A percentile compares a stretch with the other conserved stretches of the same genome.
Evolutionary conservation across 768 basidiomycete species (phyloP).

Genomic region (Pilatotrama ljubarskyi): DNA sequence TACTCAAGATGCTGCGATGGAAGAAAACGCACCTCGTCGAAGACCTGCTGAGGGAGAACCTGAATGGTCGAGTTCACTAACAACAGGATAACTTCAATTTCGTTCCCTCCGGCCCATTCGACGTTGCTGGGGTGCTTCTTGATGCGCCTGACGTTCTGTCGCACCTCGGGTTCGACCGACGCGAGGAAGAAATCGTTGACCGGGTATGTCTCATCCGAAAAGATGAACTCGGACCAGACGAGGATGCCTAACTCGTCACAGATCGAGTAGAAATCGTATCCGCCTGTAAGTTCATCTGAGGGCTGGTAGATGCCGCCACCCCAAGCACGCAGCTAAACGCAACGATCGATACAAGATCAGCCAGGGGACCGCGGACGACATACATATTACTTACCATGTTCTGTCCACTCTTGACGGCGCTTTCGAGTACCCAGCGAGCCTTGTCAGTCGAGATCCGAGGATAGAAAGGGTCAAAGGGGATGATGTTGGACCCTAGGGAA

Average conservation of each 20-base stretch:
- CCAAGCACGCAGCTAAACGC: conserved; percentile 52
- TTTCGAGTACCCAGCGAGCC: conserved; percentile 56
- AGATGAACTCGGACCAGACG: conserved; percentile 62
- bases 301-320: conserved; percentile 47
- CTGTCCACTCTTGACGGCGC: conserved; percentile 52
- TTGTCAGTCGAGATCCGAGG: conserved; percentile 47
- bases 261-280: conserved; percentile 55
- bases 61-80: conserved; percentile 34
- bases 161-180: conserved; percentile 54
- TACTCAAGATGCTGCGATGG: not conserved
- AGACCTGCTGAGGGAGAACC: conserved; percentile 45
- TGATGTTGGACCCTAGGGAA: conserved; percentile 54
- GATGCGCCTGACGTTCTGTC: conserved; percentile 55
- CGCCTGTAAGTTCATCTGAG: conserved; percentile 38
- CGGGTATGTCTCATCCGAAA: conserved; percentile 56
- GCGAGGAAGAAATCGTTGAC: conserved; percentile 55
- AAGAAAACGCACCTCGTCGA: conserved; percentile 43
- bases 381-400: conserved; percentile 59
- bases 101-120: conserved; percentile 63
- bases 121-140: conserved; percentile 57
- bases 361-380: not conserved
- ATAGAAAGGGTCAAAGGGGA: conserved; percentile 63
- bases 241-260: conserved; percentile 63
- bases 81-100: conserved; percentile 54
- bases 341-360: not conserved